Percentiles rank a stretch among this genome's conserved stretches.
phyloP scores from a whole-genome alignment of 2,329 filamentous ascomycete species.

The Fusarium citri region DNA sequence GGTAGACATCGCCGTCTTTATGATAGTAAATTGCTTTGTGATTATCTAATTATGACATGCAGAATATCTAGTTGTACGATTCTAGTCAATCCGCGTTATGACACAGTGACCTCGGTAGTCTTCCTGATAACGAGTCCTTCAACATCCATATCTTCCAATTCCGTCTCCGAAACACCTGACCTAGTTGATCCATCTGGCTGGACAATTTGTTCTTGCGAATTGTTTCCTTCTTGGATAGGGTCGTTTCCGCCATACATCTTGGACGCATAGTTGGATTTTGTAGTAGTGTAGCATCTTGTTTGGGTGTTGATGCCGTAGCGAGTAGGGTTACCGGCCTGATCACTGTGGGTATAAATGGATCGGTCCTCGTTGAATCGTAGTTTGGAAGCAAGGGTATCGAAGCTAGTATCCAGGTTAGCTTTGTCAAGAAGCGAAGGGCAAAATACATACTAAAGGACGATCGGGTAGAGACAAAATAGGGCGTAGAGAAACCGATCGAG shows the following conservation, averaged over 20 bases:
- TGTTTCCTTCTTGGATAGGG: slow-evolving; percentile 1
- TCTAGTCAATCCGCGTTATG: rapidly evolving
- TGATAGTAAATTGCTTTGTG: background rate
- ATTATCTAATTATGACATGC: slow-evolving; percentile 2
- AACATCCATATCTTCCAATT: slow-evolving; percentile 17
- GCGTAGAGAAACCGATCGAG: slow-evolving; percentile 56
- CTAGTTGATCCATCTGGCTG: slow-evolving; percentile 20
- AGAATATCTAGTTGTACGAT: rapidly evolving
- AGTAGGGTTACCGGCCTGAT: background rate
- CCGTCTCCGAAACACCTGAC: slow-evolving; percentile 18
- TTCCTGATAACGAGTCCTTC: slow-evolving; percentile 36
- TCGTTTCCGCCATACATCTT: background rate
- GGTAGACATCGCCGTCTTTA: background rate
- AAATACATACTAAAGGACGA: slow-evolving; percentile 50
- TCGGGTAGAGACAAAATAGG: slow-evolving; percentile 55
- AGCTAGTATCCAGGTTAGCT: slow-evolving; percentile 21
- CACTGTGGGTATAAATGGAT: slow-evolving; percentile 18
- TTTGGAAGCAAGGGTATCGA: slow-evolving; percentile 51
- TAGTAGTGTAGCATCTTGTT: slow-evolving; percentile 23
- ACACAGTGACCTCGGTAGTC: slow-evolving; percentile 37
- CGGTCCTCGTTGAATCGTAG: slow-evolving; percentile 39
- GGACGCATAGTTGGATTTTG: slow-evolving; percentile 16
- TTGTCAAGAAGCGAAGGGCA: no score
- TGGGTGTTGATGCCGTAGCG: slow-evolving; percentile 13
- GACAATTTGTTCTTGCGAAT: slow-evolving; percentile 25